Evolutionary conservation across 306 rosid genomes (phyloP).

Genomic region (Cicer bijugum): DNA sequence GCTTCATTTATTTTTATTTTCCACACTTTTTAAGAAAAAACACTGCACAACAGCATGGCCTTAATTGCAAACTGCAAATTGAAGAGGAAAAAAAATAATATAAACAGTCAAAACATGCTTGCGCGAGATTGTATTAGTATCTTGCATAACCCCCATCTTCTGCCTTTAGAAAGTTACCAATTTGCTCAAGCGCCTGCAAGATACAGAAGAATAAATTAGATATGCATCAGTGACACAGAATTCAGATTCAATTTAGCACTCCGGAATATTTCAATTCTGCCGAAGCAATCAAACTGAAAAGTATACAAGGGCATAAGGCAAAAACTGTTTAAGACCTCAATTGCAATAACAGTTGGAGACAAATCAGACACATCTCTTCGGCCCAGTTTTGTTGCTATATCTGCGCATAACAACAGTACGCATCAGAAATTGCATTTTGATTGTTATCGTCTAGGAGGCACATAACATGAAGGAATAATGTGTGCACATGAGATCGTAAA

Average conservation of each 20-base stretch:
- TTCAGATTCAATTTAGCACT: slow-evolving; percentile 10
- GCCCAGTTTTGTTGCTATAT: slow-evolving; percentile 74
- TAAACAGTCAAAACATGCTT: slow-evolving; percentile 37
- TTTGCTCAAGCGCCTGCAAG: slow-evolving; percentile 81
- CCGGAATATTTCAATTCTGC: slow-evolving; percentile 9
- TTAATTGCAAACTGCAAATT: slow-evolving; percentile 30
- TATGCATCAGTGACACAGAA: slow-evolving; percentile 3
- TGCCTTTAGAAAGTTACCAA: slow-evolving; percentile 59
- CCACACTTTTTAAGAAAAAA: slow-evolving; percentile 28
- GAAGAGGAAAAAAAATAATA: slow-evolving; percentile 26
- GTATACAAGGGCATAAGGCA: slow-evolving; percentile 36
- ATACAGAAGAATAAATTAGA: slow-evolving; percentile 33
- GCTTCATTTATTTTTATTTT: slow-evolving; percentile 30
- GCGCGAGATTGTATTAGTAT: slow-evolving; percentile 38
- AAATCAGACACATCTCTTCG: slow-evolving; percentile 63
- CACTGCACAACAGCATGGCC: slow-evolving; percentile 44
- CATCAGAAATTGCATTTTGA: slow-evolving; percentile 13
- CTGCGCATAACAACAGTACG: slow-evolving; percentile 51
- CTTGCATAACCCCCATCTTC: slow-evolving; percentile 49
- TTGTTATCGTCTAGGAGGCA: slow-evolving; percentile 33
- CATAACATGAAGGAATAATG: slow-evolving; percentile 14
- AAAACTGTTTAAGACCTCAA: slow-evolving; percentile 69
- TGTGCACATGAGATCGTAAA: slow-evolving; percentile 7
- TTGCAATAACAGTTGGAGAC: slow-evolving; percentile 77
- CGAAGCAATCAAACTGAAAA: neutral